Conservation (phyloP, 768 basidiomycete species). For the Sutorius australiensis region DNA sequence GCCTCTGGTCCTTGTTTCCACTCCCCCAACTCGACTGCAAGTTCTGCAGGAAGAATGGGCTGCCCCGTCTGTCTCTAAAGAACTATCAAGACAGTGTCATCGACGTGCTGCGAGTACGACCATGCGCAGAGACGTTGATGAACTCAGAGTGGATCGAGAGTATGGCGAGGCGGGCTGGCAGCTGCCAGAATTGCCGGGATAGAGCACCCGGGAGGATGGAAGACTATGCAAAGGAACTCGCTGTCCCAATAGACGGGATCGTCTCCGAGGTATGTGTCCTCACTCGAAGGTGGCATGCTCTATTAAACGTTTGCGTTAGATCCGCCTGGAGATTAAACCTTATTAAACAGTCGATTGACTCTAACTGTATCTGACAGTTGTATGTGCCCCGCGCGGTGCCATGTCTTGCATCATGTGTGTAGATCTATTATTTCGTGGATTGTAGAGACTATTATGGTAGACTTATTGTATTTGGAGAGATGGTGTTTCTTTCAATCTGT, state of each 20-base stretch:
- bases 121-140: constrained; percentile 29
- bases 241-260: constrained; percentile 26
- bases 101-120: constrained; percentile 30
- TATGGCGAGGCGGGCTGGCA: constrained; percentile 30
- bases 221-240: constrained; percentile 28
- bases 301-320: constrained; percentile 10
- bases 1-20: constrained; percentile 31
- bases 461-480: neutral
- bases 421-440: neutral
- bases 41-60: constrained; percentile 33
- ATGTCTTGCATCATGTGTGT: constrained; percentile 6
- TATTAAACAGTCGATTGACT: constrained; percentile 22
- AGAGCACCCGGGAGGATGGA: constrained; percentile 30
- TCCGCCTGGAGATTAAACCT: constrained; percentile 27
- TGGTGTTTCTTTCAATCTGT: no score
- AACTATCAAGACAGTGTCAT: constrained; percentile 34
- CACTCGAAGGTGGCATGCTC: neutral
- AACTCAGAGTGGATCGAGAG: constrained; percentile 31
- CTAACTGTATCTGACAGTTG: constrained; percentile 7
- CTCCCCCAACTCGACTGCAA: constrained; percentile 33
- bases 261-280: constrained; percentile 26
- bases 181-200: constrained; percentile 27
- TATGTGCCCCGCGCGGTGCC: neutral
- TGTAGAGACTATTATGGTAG: neutral
- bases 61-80: constrained; percentile 31